Conservation (phyloP, 768 basidiomycete genomes). For the Coprinellus micaceus region DNA sequence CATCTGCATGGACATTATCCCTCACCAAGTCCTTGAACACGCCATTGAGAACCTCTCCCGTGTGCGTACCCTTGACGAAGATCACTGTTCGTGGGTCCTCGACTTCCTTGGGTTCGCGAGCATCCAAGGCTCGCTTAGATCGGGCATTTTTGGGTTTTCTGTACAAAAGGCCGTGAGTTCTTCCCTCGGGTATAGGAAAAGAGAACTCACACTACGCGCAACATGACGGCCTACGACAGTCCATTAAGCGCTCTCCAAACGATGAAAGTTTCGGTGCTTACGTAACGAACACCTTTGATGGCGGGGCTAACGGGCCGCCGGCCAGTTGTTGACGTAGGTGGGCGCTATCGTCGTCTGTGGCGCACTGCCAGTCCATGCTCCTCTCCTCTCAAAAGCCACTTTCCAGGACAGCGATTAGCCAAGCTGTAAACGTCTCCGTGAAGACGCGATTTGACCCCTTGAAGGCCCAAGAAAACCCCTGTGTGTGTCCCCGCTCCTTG, state of each 20-base stretch:
- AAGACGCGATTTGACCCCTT: no score
- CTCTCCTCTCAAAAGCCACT: no score
- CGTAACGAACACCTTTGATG: no score
- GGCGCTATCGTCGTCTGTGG: no score
- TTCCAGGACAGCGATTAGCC: no score
- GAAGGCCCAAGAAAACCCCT: no score
- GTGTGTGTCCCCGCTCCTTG: no score
- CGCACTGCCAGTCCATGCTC: no score
- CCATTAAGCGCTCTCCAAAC: neutral
- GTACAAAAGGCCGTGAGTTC: neutral
- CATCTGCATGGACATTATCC: neutral
- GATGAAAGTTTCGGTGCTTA: neutral
- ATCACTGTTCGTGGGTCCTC: conserved; percentile 85
- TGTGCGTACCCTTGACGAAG: conserved; percentile 86
- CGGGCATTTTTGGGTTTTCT: conserved; percentile 95
- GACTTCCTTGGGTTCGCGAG: conserved; percentile 83
- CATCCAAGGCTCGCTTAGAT: conserved; percentile 84
- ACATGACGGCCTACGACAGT: conserved; percentile 11
- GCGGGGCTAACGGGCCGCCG: no score
- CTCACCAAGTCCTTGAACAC: conserved; percentile 90
- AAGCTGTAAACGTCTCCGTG: no score
- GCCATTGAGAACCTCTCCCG: conserved; percentile 72
- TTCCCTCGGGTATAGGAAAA: neutral
- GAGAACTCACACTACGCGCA: conserved; percentile 22
- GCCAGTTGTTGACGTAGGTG: no score